Base-by-base conservation (phyloP, 306 rosid species). In the Malus sieversii region DNA sequence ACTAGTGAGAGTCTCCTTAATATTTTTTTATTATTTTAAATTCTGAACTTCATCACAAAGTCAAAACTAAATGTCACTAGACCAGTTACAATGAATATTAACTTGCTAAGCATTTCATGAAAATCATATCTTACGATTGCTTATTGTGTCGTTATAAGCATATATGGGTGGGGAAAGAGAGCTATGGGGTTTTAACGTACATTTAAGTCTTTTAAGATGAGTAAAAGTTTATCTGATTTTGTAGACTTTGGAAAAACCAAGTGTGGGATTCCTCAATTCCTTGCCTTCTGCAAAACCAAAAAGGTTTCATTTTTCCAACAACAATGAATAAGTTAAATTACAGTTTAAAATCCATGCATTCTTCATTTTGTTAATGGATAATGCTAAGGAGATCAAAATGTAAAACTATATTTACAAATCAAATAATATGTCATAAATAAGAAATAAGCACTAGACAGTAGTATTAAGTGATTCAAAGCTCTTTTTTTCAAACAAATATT, bases 241-340 rank as follows among this genome's bases (percentile, higher is more conserved):
- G 78, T 79, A 29, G 85, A 58, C 80, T 63, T 88, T 66, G 91
- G 87, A 71, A 88, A 48, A 83, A 71, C 76, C 69, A 61, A 66
- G 77, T 62, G 45, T 38, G 82, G 91, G 74, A 78, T 85, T 86
- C 87, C 82, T 78, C 86, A 85, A 81, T 79, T 74, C 80, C 81
- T 86, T 71, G 89, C 84, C 68, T 83, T 73, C 63, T 71, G 85
- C 75, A 72, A 83, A 84, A 80, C 79, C 79, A n/a, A 81, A 79
- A 38, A 72, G 82, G 73, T 58, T 82, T 75, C 80, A 48, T 4
- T 18, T 48, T 48, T 48, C 55, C 55, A 68, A 78, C 73, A 72
- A 81, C 77, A 72, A 86, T 77, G 79, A 73, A 80, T 30, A 75
- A 52, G 42, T 65, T 38, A 58, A 66, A 4, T 61, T 1, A 4